phyloP scores from a whole-genome alignment of 495 filamentous ascomycete genomes.

The Pseudoneurospora amorphoporcata region DNA sequence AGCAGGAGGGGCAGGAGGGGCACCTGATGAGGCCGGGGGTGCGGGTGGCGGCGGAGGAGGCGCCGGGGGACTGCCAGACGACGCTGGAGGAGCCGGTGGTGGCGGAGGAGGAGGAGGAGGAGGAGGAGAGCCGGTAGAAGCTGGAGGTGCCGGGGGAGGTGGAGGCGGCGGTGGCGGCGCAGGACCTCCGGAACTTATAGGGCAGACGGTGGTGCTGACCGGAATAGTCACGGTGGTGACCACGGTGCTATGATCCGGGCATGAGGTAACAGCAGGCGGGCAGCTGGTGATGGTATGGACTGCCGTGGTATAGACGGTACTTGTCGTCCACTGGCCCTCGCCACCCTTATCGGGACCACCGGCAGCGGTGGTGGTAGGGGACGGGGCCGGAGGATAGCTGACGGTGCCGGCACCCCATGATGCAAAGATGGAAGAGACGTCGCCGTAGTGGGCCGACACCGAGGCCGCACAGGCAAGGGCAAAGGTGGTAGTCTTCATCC shows the following conservation, averaged over 20 bases:
- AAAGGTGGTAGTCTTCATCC: constrained; percentile 16
- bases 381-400: constrained; percentile 7
- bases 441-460: constrained; percentile 11
- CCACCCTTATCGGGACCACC: constrained; percentile 1
- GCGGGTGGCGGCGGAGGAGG: constrained; percentile 10
- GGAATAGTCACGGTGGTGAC: constrained; percentile 25
- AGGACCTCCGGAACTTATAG: constrained; percentile 14
- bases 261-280: constrained; percentile 11
- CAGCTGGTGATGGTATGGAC: constrained; percentile 22
- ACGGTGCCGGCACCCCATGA: not conserved
- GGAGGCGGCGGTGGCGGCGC: constrained; percentile 5
- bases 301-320: constrained; percentile 21
- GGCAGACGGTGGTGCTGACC: constrained; percentile 28
- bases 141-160: constrained; percentile 4
- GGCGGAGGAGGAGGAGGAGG: constrained; percentile 4
- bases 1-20: constrained; percentile 6
- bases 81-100: constrained; percentile 9
- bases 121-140: constrained; percentile 2
- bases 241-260: constrained; percentile 24
- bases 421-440: not conserved
- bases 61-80: constrained; percentile 3
- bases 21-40: constrained; percentile 4
- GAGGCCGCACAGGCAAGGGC: constrained; percentile 20
- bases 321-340: constrained; percentile 20
- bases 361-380: not conserved